These are phyloP conservation scores for Candida peoriensis DNA, from an alignment of 805 yeast species.

Conservation along the genomic window DNA sequence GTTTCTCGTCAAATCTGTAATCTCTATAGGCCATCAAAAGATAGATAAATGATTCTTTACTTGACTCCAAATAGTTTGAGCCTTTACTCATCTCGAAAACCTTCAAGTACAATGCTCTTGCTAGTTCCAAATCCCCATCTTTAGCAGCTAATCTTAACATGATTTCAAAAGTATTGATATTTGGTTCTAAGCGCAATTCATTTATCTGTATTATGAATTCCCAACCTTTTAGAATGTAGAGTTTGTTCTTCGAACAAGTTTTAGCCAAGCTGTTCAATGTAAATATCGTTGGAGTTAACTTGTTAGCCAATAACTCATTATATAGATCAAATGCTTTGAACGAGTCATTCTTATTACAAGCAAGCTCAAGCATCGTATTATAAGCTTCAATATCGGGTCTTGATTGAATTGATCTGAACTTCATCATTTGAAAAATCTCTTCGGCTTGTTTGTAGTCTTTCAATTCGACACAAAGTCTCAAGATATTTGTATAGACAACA, in stretches of 20 bases:
- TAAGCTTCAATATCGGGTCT: constrained; percentile 68
- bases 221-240: constrained; percentile 64
- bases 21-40: constrained; percentile 47
- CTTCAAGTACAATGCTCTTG: constrained; percentile 61
- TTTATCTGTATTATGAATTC: constrained; percentile 63
- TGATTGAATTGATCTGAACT: constrained; percentile 61
- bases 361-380: constrained; percentile 63
- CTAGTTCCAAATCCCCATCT: constrained; percentile 71
- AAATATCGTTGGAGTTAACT: constrained; percentile 34
- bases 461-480: constrained; percentile 55
- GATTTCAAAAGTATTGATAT: constrained; percentile 48
- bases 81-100: constrained; percentile 31
- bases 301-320: constrained; percentile 52
- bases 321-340: constrained; percentile 75
- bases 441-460: constrained; percentile 56
- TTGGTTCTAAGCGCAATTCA: constrained; percentile 35
- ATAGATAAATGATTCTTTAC: constrained; percentile 23
- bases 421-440: constrained; percentile 78
- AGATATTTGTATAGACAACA: constrained; percentile 47
- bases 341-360: constrained; percentile 55
- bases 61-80: constrained; percentile 2
- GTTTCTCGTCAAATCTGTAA: constrained; percentile 25
- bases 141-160: constrained; percentile 73
- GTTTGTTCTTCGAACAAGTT: constrained; percentile 55
- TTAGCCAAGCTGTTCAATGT: constrained; percentile 56